These are phyloP conservation scores for Psilocybe cubensis DNA, from an alignment of 768 basidiomycete species.

Conservation along the genomic window DNA sequence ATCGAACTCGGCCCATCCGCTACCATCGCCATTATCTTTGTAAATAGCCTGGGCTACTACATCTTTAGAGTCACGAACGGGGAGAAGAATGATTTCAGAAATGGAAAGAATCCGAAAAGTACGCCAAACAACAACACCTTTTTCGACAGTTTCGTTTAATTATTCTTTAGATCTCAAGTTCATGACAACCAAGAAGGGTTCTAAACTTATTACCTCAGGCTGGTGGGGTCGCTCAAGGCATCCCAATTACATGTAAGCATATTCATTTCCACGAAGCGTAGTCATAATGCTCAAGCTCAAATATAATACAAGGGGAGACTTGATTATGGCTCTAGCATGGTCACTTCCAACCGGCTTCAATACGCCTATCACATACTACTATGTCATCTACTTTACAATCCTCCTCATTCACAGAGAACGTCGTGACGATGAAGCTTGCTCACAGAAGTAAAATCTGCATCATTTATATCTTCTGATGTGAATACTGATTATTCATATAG, in stretches of 20 bases:
- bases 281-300: background rate
- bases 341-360: constrained; percentile 90
- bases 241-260: constrained; percentile 82
- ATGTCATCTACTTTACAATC: constrained; percentile 85
- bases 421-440: constrained; percentile 91
- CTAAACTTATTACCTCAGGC: constrained; percentile 90
- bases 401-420: constrained; percentile 89
- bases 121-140: constrained; percentile 21
- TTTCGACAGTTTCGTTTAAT: background rate
- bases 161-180: constrained; percentile 65
- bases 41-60: constrained; percentile 80
- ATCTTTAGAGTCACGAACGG: constrained; percentile 90
- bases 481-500: constrained; percentile 38
- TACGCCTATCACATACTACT: constrained; percentile 96
- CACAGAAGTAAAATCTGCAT: constrained; percentile 67
- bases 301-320: constrained; percentile 63
- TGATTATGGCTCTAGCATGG: constrained; percentile 92
- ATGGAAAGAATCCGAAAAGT: constrained; percentile 95
- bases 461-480: background rate
- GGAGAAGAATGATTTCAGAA: constrained; percentile 96
- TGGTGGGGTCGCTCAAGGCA: constrained; percentile 98
- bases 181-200: constrained; percentile 82
- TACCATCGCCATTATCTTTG: constrained; percentile 59
- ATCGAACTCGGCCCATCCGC: constrained; percentile 71
- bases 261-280: background rate